Base-by-base conservation (phyloP, 345 rosid genomes). In the Gossypium australe region DNA sequence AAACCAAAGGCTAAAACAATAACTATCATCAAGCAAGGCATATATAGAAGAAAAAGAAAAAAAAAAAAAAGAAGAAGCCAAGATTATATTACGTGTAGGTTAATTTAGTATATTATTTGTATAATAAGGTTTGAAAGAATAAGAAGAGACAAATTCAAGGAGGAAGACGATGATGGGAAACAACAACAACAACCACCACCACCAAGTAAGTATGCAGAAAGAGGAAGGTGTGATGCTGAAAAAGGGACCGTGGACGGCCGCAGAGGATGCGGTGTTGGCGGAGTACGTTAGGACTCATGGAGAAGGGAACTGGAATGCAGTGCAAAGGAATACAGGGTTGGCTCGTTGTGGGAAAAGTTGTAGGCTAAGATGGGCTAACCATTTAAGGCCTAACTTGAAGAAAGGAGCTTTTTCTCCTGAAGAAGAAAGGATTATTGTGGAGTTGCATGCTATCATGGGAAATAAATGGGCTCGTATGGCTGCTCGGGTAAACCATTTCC, bases 401-500 rank as follows among this genome's bases (percentile, higher is more conserved):
- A 87, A 87, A 73, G 90, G 88, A 14, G 72, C 90, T 20, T 87
- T 87, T 72, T 80, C 85, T 3, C 76, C 80, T 2, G 86, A 85
- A 2, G 90, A 87, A 67, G 90, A 87, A 65, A 81, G 84, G 73
- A 80, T 87, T 41, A 87, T 87, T 34, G 84, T 83, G 55, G 85
- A 87, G 52, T 82, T 87, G 14, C 90, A 87, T 70, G 84, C 88
- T 62, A 85, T 82, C 24, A 84, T 80, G 2, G 90, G 90, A 43
- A 87, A 87, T 64, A 87, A 85, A 78, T 87, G 90, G 90, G 90
- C 90, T 64, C 88, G 90, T 70, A 87, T 87, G 90, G 90, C 90
- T 5, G 76, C 88, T 73, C 86, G 82, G 89, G 89, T 86, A 51
- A 2, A 17, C 7, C 4, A 59, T 4, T 27, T 61, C 17, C 45